Conservation (phyloP, 2,329 filamentous ascomycete species). For the Aspergillus cejpii region DNA sequence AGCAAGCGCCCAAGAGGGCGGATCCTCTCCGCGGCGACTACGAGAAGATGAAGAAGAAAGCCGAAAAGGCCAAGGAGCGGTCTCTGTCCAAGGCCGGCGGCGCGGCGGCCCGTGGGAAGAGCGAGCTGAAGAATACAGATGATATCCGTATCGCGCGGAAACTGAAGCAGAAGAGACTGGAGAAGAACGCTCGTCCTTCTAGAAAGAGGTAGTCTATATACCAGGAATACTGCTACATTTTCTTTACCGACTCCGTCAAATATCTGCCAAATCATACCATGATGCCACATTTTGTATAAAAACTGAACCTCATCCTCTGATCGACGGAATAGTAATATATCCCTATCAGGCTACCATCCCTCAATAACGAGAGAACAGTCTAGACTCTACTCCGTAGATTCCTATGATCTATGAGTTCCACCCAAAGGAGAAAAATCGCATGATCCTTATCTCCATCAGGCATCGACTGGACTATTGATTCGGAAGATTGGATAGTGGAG, state of each 20-base stretch:
- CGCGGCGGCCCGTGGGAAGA: constrained; percentile 58
- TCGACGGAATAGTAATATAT: too few relatives aligned
- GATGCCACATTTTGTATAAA: too few relatives aligned
- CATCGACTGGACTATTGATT: not conserved
- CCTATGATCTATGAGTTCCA: too few relatives aligned
- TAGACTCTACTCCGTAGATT: too few relatives aligned
- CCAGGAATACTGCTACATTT: not conserved
- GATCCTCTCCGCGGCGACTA: constrained; percentile 92
- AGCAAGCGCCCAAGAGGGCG: constrained; percentile 83
- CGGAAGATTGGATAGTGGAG: not conserved
- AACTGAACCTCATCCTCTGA: too few relatives aligned
- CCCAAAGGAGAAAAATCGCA: too few relatives aligned
- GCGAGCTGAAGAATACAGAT: constrained; percentile 71
- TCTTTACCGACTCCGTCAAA: too few relatives aligned
- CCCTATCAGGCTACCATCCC: too few relatives aligned
- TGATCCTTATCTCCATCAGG: not conserved
- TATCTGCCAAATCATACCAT: too few relatives aligned
- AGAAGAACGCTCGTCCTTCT: constrained; percentile 80
- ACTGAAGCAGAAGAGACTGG: constrained; percentile 65
- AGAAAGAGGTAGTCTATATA: constrained; percentile 48
- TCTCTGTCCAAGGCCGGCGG: constrained; percentile 25
- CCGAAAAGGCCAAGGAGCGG: constrained; percentile 76
- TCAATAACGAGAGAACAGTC: too few relatives aligned
- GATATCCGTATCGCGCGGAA: constrained; percentile 80
- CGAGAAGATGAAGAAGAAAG: constrained; percentile 80